Percentiles rank a stretch among this genome's conserved stretches.
phyloP scores from a whole-genome alignment of 2,329 filamentous ascomycete species.

The Penicillium hesseltinei region DNA sequence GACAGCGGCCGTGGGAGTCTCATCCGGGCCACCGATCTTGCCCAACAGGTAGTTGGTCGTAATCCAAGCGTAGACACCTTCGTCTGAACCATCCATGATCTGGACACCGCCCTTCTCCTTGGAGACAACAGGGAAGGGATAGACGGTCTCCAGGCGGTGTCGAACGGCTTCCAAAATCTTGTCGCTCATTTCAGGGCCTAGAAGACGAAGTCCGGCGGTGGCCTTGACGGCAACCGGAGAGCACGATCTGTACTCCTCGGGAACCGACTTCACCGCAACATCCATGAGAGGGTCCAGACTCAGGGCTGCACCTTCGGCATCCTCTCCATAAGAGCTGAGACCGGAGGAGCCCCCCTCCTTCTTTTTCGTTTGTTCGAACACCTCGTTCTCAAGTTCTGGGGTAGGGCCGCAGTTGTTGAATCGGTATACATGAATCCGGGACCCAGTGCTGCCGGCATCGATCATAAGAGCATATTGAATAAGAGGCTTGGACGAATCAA shows the following conservation, averaged over 20 bases:
- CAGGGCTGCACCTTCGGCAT: conserved; percentile 83
- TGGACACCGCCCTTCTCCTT: conserved; percentile 81
- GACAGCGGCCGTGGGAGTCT: conserved; percentile 85
- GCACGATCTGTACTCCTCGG: conserved; percentile 85
- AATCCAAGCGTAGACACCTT: conserved; percentile 98
- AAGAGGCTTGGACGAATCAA: conserved; percentile 84
- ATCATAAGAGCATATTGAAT: conserved; percentile 99
- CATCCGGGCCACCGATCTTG: conserved; percentile 91
- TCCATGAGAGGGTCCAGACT: conserved; percentile 86
- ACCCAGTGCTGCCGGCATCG: conserved; percentile 95
- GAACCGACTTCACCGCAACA: conserved; percentile 78
- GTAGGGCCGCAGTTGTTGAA: conserved; percentile 98
- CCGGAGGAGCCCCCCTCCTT: conserved; percentile 71
- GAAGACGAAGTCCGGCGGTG: conserved; percentile 85
- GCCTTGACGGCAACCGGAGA: conserved; percentile 96
- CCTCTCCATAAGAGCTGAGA: conserved; percentile 80
- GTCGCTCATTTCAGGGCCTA: conserved; percentile 76
- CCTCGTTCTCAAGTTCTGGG: conserved; percentile 89
- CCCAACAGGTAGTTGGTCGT: conserved; percentile 97
- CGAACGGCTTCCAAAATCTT: conserved; percentile 85
- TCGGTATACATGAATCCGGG: conserved; percentile 96
- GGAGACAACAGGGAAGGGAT: conserved; percentile 91
- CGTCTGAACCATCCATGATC: conserved; percentile 96
- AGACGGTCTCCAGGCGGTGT: conserved; percentile 76
- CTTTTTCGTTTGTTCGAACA: conserved; percentile 92